Conservation (phyloP, 2,329 filamentous ascomycete species). For the Stagonosporopsis vannaccii region DNA sequence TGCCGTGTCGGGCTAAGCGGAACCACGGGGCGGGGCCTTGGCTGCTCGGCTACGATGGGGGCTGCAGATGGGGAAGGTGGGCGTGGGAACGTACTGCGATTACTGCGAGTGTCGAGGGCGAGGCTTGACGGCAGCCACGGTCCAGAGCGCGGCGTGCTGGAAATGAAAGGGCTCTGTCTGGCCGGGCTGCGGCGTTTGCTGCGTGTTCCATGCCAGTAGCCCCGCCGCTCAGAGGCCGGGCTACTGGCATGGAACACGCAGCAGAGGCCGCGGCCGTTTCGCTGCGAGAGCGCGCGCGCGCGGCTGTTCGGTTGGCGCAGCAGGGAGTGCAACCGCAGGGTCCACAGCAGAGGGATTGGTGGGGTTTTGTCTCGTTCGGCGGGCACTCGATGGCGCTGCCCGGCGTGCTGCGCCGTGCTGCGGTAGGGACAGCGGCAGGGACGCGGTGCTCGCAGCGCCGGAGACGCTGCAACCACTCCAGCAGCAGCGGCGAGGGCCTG, state of each 20-base stretch:
- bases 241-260: constrained; percentile 7
- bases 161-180: not conserved
- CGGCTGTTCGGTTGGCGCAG: constrained; percentile 10
- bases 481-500: not conserved
- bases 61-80: constrained; percentile 11
- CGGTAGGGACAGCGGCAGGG: not conserved
- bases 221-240: not conserved
- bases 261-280: constrained; percentile 12
- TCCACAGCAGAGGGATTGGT: constrained; percentile 11
- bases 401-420: too few species aligned
- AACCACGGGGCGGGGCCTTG: constrained; percentile 2
- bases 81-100: not conserved
- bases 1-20: constrained; percentile 2
- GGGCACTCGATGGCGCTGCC: too few species aligned
- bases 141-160: not conserved
- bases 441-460: not conserved
- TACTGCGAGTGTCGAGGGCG: not conserved
- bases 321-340: constrained; percentile 5
- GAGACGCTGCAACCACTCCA: not conserved
- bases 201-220: too few species aligned
- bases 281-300: constrained; percentile 2
- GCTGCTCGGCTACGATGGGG: not conserved
- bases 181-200: constrained; percentile 1
- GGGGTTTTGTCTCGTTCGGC: constrained; percentile 4
- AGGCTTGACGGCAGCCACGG: not conserved